Base-by-base conservation (phyloP, 23 red algal species). In the Agarophyton chilense region DNA sequence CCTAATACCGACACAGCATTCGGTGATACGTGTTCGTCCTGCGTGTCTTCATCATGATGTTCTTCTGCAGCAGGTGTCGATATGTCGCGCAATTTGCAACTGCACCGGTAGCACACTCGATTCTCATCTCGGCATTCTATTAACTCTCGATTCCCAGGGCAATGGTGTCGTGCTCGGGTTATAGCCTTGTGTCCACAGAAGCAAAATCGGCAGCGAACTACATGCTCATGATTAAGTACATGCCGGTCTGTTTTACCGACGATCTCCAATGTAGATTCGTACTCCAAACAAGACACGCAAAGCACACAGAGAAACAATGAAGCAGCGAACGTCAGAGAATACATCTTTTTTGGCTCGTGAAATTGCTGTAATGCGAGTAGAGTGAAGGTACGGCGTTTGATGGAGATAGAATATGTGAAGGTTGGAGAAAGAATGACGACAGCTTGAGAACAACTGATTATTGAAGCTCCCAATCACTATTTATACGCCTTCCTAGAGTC, bases 71-170 rank as follows among this genome's bases (percentile, higher is more conserved):
- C 17, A 35, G 65, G 35, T 14, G 65, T 43, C 19, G 65, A 72
- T 72, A 72, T 44, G 29, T 72, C 39, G 13, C 65, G 25, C 14
- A 40, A 28, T 43, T 72, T 21, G 17, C 65, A 72, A 13, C 39
- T 72, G 35, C 65, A 72, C 17, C 65, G 34, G 65, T 72, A 72
- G 35, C 65, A 72, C 11, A 43, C 14, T 35, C 65, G 65, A 34
- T 72, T 72, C 29, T 12, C 14, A 72, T 72, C 65, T 19, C 18
- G 36, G 65, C 65, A 72, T 35, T 44, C 17, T 1, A 72, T 44
- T 34, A 72, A 24, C 21, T 72, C 65, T 72, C 65, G 65, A 72
- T 72, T 44, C 36, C 65, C 65, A 6, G 65, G 36, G 65, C 65
- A 72, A 25, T 72, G 65, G 21, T 72, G 65, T 72, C 65, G 1